Percentiles rank a stretch among this genome's conserved stretches.
phyloP scores from a whole-genome alignment of 306 rosid genomes.

The Lathyrus sativus region DNA sequence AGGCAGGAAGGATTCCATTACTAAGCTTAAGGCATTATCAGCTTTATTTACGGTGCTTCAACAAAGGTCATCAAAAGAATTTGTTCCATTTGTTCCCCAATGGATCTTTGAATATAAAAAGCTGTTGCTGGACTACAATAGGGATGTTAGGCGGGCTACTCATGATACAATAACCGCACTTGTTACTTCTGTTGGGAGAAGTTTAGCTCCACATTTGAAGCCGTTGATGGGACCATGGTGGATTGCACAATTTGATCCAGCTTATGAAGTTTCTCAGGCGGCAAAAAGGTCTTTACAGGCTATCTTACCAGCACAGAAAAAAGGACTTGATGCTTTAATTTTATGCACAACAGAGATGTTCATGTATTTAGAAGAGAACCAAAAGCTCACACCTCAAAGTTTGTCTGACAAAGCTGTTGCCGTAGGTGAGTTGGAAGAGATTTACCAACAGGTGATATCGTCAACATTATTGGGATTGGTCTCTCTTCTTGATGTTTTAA shows the following conservation, averaged over 20 bases:
- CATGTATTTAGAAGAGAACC: slow-evolving; percentile 79
- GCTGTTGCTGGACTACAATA: slow-evolving; percentile 87
- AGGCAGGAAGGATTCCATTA: no score
- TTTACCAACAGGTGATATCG: no score
- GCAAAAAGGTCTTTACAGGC: slow-evolving; percentile 92
- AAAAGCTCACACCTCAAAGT: no score
- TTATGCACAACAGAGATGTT: slow-evolving; percentile 73
- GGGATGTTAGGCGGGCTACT: slow-evolving; percentile 89
- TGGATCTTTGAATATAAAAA: no score
- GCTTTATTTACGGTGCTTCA: no score
- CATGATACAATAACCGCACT: slow-evolving; percentile 83
- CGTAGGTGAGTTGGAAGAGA: no score
- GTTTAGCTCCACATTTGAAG: slow-evolving; percentile 82
- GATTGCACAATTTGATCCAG: slow-evolving; percentile 95
- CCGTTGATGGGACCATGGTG: slow-evolving; percentile 99
- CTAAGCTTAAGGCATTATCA: no score
- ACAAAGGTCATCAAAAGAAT: no score
- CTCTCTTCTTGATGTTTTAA: no score
- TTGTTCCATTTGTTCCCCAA: no score
- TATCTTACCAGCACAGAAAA: slow-evolving; percentile 89
- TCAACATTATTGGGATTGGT: no score
- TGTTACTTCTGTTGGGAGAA: slow-evolving; percentile 77
- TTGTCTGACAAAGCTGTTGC: no score
- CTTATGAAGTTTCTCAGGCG: slow-evolving; percentile 85
- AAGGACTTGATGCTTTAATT: slow-evolving; percentile 83